Percentiles rank a stretch among this genome's conserved stretches.
Conservation (phyloP, 257 asterid genomes). For the Solanum ossicruentum region DNA sequence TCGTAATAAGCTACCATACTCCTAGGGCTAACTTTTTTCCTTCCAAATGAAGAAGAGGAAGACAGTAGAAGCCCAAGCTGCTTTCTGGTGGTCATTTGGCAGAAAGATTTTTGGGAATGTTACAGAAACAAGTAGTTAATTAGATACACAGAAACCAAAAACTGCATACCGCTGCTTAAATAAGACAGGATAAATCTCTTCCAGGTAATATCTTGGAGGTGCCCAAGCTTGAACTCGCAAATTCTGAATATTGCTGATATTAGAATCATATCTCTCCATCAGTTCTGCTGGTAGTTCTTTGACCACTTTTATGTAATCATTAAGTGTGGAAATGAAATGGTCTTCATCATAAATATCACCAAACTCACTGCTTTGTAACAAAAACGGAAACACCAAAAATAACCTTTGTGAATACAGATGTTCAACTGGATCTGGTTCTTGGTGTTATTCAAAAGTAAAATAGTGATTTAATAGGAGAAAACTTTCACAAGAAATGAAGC, state of each 20-base stretch:
- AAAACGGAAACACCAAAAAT: neutral
- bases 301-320: slow-evolving; percentile 47
- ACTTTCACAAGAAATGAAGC: neutral
- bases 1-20: neutral
- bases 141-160: neutral
- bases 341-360: slow-evolving; percentile 77
- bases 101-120: neutral
- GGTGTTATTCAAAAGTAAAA: neutral
- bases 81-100: neutral
- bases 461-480: neutral
- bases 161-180: slow-evolving; percentile 41
- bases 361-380: slow-evolving; percentile 42
- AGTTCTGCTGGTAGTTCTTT: slow-evolving; percentile 52
- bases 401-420: neutral
- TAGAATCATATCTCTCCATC: slow-evolving; percentile 49
- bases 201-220: slow-evolving; percentile 52
- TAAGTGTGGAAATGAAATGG: slow-evolving; percentile 53
- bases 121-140: neutral
- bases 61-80: neutral
- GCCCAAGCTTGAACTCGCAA: slow-evolving; percentile 72
- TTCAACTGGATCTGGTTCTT: neutral
- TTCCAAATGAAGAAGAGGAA: neutral
- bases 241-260: slow-evolving; percentile 55
- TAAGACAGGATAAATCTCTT: slow-evolving; percentile 60
- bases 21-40: neutral